Evolutionary conservation across 192 early-diverging fungal genomes (phyloP).

Genomic region (Backusella morwellensis): DNA sequence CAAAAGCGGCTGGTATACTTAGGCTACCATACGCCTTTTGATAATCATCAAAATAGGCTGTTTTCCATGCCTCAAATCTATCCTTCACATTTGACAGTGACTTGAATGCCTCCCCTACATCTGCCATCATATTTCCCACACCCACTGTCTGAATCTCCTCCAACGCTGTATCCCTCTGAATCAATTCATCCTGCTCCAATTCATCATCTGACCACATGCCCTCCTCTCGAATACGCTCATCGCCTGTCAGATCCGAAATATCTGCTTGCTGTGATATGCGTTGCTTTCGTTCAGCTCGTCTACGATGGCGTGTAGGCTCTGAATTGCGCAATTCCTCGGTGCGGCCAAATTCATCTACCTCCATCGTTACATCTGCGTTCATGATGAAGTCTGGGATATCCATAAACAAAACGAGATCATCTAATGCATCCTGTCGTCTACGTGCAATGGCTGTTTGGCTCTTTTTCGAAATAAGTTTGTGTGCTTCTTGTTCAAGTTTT

Average conservation of each 20-base stretch:
- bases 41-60: slow-evolving; percentile 50
- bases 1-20: slow-evolving; percentile 53
- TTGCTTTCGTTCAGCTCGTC: slow-evolving; percentile 29
- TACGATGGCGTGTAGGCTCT: slow-evolving; percentile 21
- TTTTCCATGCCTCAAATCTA: slow-evolving; percentile 53
- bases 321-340: slow-evolving; percentile 27
- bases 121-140: slow-evolving; percentile 26
- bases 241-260: not conserved
- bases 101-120: slow-evolving; percentile 49
- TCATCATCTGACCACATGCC: slow-evolving; percentile 52
- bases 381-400: slow-evolving; percentile 24
- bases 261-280: slow-evolving; percentile 5
- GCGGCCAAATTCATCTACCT: slow-evolving; percentile 46
- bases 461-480: slow-evolving; percentile 31
- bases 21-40: slow-evolving; percentile 55
- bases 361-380: not conserved
- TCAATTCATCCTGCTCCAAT: slow-evolving; percentile 24
- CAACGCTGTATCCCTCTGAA: slow-evolving; percentile 32
- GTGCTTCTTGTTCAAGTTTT: slow-evolving; percentile 46
- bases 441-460: slow-evolving; percentile 33
- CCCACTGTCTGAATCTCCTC: slow-evolving; percentile 31
- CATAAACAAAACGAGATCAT: slow-evolving; percentile 42
- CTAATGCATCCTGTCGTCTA: slow-evolving; percentile 36
- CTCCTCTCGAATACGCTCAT: not conserved
- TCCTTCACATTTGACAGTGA: slow-evolving; percentile 41